Evolutionary conservation across 208 protist species (phyloP).

Genomic region (Trypanosoma lewisi): DNA sequence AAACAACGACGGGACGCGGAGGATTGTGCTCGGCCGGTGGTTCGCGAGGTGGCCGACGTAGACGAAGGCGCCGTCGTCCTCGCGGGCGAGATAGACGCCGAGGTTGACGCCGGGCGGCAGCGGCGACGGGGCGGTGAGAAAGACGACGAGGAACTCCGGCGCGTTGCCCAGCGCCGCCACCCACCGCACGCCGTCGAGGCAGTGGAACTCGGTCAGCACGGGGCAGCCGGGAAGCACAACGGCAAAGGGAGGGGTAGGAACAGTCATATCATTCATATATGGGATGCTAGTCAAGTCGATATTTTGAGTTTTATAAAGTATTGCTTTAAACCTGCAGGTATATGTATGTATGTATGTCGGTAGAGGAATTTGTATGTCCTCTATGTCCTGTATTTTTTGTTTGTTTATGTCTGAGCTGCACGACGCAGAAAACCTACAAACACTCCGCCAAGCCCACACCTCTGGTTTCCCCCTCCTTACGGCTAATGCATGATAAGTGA

Average conservation of each 20-base stretch:
- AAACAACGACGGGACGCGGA: conserved; percentile 44
- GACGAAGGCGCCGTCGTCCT: conserved; percentile 52
- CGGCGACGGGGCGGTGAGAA: conserved; percentile 54
- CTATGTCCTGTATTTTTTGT: neutral
- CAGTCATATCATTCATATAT: neutral
- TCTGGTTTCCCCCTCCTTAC: neutral
- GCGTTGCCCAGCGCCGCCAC: conserved; percentile 39
- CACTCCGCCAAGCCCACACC: too few relatives aligned
- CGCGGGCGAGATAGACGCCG: conserved; percentile 59
- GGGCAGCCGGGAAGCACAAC: conserved; percentile 68
- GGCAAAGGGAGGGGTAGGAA: conserved; percentile 35
- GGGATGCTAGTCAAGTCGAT: too few relatives aligned
- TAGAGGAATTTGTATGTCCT: too few relatives aligned
- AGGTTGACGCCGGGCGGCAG: conserved; percentile 41
- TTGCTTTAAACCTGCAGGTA: too few relatives aligned
- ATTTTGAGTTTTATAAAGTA: too few relatives aligned
- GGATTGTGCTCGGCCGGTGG: conserved; percentile 47
- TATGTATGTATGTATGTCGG: too few relatives aligned
- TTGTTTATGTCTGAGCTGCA: neutral
- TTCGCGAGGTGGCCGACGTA: conserved; percentile 68
- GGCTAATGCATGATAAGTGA: neutral
- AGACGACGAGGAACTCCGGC: conserved; percentile 60
- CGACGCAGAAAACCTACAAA: too few relatives aligned
- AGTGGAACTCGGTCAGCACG: conserved; percentile 39
- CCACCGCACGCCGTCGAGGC: conserved; percentile 52